Conservation (phyloP, 2,329 filamentous ascomycete species). For the Fusarium nodosum region DNA sequence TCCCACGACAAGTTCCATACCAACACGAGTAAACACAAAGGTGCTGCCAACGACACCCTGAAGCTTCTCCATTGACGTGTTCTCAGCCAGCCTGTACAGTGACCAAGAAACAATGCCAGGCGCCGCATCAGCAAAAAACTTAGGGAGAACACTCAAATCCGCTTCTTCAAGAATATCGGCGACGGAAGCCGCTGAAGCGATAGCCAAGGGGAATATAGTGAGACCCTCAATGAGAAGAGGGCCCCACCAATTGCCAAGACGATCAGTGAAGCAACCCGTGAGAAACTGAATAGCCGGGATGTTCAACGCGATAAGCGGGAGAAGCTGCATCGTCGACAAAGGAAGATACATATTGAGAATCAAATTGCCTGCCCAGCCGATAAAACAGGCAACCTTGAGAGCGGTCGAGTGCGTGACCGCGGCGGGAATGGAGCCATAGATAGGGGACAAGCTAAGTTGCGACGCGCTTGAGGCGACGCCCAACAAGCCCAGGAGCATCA, state of each 20-base stretch:
- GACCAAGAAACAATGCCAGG: slow-evolving; percentile 76
- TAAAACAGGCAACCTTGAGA: slow-evolving; percentile 74
- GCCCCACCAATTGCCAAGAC: slow-evolving; percentile 77
- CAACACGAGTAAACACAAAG: slow-evolving; percentile 76
- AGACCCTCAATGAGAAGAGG: slow-evolving; percentile 80
- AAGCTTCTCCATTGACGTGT: slow-evolving; percentile 57
- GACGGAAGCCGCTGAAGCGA: slow-evolving; percentile 73
- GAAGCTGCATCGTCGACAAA: slow-evolving; percentile 64
- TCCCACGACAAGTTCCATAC: slow-evolving; percentile 77
- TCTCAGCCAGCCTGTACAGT: slow-evolving; percentile 69
- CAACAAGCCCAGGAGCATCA: slow-evolving; percentile 52
- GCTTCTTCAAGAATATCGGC: slow-evolving; percentile 74
- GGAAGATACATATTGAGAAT: slow-evolving; percentile 63
- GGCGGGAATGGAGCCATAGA: slow-evolving; percentile 88
- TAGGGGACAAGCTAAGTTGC: slow-evolving; percentile 82
- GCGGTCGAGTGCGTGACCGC: slow-evolving; percentile 77
- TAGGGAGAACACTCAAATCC: slow-evolving; percentile 67
- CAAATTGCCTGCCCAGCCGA: slow-evolving; percentile 79
- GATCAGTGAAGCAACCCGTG: slow-evolving; percentile 75
- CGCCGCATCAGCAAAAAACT: slow-evolving; percentile 71
- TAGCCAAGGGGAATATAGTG: slow-evolving; percentile 77
- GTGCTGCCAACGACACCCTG: slow-evolving; percentile 70
- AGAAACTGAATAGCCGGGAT: slow-evolving; percentile 80
- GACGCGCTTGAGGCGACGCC: slow-evolving; percentile 78
- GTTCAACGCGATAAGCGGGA: slow-evolving; percentile 82